A percentile compares a stretch with the other conserved stretches of the same genome.
Conservation (phyloP, 495 filamentous ascomycete species). For the Staphylotrichum longicolle region DNA sequence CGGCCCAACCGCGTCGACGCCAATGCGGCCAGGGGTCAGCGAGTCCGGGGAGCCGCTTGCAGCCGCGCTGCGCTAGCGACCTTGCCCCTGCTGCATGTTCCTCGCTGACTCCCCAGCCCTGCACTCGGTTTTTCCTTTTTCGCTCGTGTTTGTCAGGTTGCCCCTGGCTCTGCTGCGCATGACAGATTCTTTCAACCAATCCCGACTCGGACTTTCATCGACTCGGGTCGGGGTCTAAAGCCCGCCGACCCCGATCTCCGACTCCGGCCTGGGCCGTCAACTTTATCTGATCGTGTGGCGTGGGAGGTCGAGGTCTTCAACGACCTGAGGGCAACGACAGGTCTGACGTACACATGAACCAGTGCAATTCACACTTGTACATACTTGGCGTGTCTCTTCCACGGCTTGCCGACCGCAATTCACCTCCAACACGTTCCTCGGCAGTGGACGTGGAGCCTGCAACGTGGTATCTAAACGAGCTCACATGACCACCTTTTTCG, state of each 20-base stretch:
- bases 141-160: slow-evolving; percentile 2
- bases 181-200: slow-evolving; percentile 4
- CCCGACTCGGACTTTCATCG: background rate
- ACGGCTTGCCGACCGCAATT: no score
- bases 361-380: no score
- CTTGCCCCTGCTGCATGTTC: background rate
- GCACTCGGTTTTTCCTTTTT: slow-evolving; percentile 5
- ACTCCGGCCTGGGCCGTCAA: slow-evolving; percentile 1
- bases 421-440: no score
- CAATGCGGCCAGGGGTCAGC: background rate
- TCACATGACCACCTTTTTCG: slow-evolving; percentile 3
- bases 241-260: slow-evolving; percentile 6
- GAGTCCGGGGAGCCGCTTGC: slow-evolving; percentile 28
- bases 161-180: background rate
- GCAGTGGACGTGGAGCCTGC: background rate
- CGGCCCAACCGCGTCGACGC: slow-evolving; percentile 1
- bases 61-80: slow-evolving; percentile 24
- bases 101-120: background rate
- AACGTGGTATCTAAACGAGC: background rate
- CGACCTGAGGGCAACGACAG: no score
- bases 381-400: no score
- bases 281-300: background rate
- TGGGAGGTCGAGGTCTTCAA: no score
- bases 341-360: no score
- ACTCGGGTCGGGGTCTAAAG: background rate